Evolutionary conservation across 139 green algal genomes (phyloP).

Genomic region (Chlamydomonas sp.): DNA sequence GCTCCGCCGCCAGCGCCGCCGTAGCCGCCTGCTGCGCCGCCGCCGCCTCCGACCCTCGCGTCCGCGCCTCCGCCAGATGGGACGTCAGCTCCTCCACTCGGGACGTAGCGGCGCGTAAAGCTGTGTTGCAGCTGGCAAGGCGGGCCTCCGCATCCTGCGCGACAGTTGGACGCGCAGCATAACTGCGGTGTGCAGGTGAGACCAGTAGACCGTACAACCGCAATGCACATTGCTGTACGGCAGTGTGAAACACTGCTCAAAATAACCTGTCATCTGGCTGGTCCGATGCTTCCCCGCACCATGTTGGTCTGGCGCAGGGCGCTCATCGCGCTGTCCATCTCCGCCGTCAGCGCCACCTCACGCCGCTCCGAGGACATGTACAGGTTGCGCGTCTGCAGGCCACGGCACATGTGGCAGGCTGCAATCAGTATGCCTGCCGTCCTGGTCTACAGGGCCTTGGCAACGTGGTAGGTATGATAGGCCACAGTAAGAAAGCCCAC

Average conservation of each 20-base stretch:
- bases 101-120: conserved; percentile 28
- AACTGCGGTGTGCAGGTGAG: too few relatives aligned
- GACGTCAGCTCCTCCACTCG: conserved; percentile 51
- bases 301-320: conserved; percentile 26
- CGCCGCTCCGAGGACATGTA: conserved; percentile 32
- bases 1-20: neutral
- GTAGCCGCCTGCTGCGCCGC: neutral
- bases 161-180: neutral
- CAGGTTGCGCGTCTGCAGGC: conserved; percentile 15
- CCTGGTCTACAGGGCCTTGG: too few relatives aligned
- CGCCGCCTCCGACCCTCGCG: neutral
- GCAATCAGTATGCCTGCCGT: neutral
- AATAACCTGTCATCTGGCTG: neutral
- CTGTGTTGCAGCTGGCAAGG: conserved; percentile 13
- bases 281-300: neutral
- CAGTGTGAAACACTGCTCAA: neutral
- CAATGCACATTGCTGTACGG: too few relatives aligned
- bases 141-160: conserved; percentile 29
- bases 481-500: too few relatives aligned
- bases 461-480: too few relatives aligned
- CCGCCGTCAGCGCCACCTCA: conserved; percentile 30
- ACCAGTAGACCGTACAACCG: too few relatives aligned
- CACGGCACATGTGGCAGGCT: neutral
- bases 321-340: conserved; percentile 15
- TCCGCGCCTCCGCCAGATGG: conserved; percentile 12